Base-by-base conservation (phyloP, 2,329 filamentous ascomycete genomes). In the Diplodia scrobiculata region DNA sequence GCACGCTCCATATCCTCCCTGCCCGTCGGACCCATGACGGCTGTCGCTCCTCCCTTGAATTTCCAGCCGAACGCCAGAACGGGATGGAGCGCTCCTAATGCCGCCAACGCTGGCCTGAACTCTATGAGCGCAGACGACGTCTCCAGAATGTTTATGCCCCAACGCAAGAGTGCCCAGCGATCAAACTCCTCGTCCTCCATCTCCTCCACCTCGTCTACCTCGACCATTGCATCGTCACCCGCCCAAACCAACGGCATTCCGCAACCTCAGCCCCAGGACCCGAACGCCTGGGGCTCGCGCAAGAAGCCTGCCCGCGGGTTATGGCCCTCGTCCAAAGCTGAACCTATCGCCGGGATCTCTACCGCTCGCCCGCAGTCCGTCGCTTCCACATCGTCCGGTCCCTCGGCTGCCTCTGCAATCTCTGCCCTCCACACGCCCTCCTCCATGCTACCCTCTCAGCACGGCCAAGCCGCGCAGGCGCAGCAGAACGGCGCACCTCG, bases 101-200 rank as follows among this genome's bases (percentile, higher is more conserved):
- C 80, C 79, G 81, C 81, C 75, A 81, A 84, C 80, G 87, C 84
- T 80, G 83, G 84, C 76, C 80, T 86, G 72, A 83, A 85, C 81
- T 84, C 89, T 75, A 91, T 92, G 87, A 91, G 90, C 80, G 81
- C 88, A 77, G 92, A 96, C 81, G 91, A 96, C 79, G 87, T 89
- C 71, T 87, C 90, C 80, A 89, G 90, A 78, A 93, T 96, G 86
- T 91, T 96, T 78, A 89, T 91, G 85, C 91, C 91, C 74, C 36
- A 48, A 27, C 91, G 92, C 73, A 97, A 97, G 81, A 88, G 85
- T 75, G 84, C 92, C 68, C 91, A 94, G 77, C 88, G 94, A 77
- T 89, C 89, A 74, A 96, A 92, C 82, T 98, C 94, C 41, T 95
- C 92, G 67, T 96, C 92, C 3, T 97, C 93, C 53, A 84, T 96